Conservation (phyloP, 495 filamentous ascomycete genomes). For the Aspergillus conjunctus region DNA sequence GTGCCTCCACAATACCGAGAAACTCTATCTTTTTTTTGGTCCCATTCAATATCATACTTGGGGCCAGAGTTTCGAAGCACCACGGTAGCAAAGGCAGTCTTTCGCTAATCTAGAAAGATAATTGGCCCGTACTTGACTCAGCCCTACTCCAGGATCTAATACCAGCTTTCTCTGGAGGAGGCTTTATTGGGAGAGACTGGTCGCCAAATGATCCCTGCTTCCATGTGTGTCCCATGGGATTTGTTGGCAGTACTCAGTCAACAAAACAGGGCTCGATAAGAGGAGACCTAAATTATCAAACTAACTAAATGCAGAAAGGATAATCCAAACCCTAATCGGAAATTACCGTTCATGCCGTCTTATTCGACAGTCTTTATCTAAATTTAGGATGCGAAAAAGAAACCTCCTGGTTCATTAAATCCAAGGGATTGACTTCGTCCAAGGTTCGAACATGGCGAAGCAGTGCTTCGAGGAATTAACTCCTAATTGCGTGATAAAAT, state of each 20-base stretch:
- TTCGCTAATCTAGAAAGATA: background rate
- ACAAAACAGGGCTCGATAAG: background rate
- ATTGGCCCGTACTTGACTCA: background rate
- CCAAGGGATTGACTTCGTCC: no score
- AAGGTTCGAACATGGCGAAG: no score
- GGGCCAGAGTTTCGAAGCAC: background rate
- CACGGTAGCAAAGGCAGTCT: background rate
- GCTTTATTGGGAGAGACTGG: background rate
- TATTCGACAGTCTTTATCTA: constrained; percentile 5
- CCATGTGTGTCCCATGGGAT: background rate
- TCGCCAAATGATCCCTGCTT: background rate
- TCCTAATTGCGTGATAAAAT: no score
- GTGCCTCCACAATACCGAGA: background rate
- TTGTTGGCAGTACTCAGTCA: background rate
- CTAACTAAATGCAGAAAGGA: background rate
- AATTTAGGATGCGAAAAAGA: constrained; percentile 5
- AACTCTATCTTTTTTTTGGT: background rate
- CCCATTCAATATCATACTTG: background rate
- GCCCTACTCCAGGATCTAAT: constrained; percentile 7
- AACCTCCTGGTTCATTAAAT: background rate
- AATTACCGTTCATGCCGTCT: background rate
- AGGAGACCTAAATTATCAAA: background rate
- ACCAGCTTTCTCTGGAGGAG: background rate
- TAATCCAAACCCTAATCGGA: background rate
- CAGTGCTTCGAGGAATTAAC: no score